phyloP scores from a whole-genome alignment of 345 rosid genomes.

The Mercurialis annua region DNA sequence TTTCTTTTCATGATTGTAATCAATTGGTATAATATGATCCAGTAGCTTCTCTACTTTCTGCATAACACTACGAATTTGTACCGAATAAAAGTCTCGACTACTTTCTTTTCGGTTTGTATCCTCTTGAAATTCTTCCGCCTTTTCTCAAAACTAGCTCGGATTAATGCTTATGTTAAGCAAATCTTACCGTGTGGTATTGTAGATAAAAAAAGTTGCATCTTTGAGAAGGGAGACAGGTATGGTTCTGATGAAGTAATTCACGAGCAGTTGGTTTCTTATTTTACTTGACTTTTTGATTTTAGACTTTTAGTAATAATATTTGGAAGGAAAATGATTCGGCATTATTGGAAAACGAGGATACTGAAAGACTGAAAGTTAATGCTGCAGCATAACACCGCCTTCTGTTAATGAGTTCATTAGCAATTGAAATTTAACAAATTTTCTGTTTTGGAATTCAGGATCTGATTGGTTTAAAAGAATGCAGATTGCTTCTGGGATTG shows the following conservation, averaged over 20 bases:
- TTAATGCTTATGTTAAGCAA: slow-evolving; percentile 80
- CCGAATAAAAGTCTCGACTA: too few relatives aligned
- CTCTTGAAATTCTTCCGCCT: too few relatives aligned
- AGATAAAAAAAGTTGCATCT: slow-evolving; percentile 75
- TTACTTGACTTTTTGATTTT: slow-evolving; percentile 51
- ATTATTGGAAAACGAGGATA: slow-evolving; percentile 26
- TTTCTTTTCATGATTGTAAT: too few relatives aligned
- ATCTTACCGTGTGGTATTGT: slow-evolving; percentile 93
- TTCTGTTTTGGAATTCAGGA: slow-evolving; percentile 18
- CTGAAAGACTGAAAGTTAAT: slow-evolving; percentile 1
- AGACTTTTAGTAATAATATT: slow-evolving; percentile 36
- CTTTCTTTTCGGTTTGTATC: too few relatives aligned
- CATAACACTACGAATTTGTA: too few relatives aligned
- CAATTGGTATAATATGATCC: too few relatives aligned
- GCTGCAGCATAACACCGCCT: too few relatives aligned
- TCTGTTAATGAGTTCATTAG: slow-evolving; percentile 34
- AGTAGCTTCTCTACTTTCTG: too few relatives aligned
- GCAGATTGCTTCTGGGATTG: slow-evolving; percentile 9
- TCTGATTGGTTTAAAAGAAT: slow-evolving; percentile 25
- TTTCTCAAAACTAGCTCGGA: too few relatives aligned
- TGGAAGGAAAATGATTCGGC: slow-evolving; percentile 44
- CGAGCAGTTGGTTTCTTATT: slow-evolving; percentile 77
- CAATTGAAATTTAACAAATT: slow-evolving; percentile 22
- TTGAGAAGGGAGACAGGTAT: slow-evolving; percentile 63
- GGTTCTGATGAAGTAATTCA: slow-evolving; percentile 57